These are phyloP conservation scores for Alternaria gansuensis DNA, from an alignment of 2,329 filamentous ascomycete genomes.

Conservation along the genomic window DNA sequence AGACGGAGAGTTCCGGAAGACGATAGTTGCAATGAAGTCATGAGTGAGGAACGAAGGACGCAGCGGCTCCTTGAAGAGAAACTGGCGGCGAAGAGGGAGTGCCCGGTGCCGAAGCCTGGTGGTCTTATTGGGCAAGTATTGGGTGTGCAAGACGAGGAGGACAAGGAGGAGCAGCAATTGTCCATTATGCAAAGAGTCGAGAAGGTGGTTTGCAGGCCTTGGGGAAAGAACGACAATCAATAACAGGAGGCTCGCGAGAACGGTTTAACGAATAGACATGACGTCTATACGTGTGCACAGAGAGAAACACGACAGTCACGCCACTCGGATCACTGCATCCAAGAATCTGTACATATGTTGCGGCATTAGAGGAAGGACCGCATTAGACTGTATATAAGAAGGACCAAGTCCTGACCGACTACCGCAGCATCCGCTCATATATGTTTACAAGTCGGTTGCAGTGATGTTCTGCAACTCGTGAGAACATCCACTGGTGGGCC, in stretches of 20 bases:
- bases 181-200: conserved; percentile 25
- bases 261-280: background rate
- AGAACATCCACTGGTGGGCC: background rate
- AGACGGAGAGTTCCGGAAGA: conserved; percentile 50
- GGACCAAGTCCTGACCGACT: background rate
- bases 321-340: background rate
- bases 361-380: background rate
- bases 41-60: conserved; percentile 35
- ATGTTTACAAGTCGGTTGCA: background rate
- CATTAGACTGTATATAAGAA: conserved; percentile 14
- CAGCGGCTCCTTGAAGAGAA: conserved; percentile 31
- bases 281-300: background rate
- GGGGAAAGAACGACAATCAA: conserved; percentile 22
- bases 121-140: conserved; percentile 79
- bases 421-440: background rate
- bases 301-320: background rate
- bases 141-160: conserved; percentile 63
- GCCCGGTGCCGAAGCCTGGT: conserved; percentile 89
- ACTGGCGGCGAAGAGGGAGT: conserved; percentile 68
- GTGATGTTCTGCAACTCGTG: background rate
- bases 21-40: conserved; percentile 30
- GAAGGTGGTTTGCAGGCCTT: conserved; percentile 22
- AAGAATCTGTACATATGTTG: conserved; percentile 9
- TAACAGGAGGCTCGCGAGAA: conserved; percentile 13
- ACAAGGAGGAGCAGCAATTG: conserved; percentile 25